phyloP scores from a whole-genome alignment of 129 eudicot species.

The Arctium lappa region DNA sequence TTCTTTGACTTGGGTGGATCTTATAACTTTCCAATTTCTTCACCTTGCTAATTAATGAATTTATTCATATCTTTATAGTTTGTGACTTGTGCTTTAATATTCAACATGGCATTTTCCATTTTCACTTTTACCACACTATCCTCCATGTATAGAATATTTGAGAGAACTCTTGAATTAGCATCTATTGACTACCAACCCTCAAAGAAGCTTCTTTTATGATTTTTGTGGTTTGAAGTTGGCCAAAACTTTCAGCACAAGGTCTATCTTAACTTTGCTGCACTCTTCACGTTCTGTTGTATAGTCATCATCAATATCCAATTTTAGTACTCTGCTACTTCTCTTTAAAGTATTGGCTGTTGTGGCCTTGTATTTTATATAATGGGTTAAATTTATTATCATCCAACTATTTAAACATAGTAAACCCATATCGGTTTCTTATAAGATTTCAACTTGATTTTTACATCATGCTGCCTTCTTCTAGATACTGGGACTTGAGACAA shows the following conservation, averaged over 20 bases:
- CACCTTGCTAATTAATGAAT: background rate
- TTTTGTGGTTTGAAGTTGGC: conserved; percentile 1
- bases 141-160: background rate
- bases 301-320: background rate
- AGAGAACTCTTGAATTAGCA: background rate
- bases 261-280: background rate
- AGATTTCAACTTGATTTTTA: background rate
- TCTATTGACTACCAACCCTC: background rate
- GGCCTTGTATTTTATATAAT: background rate
- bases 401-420: background rate
- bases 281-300: background rate
- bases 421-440: background rate
- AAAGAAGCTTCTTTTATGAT: conserved; percentile 2
- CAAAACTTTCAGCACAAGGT: background rate
- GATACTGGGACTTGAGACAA: conserved; percentile 97
- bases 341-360: background rate
- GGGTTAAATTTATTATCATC: background rate
- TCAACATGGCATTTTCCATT: background rate
- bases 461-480: conserved; percentile 17
- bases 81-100: background rate
- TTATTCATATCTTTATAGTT: background rate
- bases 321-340: background rate
- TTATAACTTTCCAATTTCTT: background rate
- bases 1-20: background rate
- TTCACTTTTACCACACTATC: background rate